phyloP scores from a whole-genome alignment of 768 basidiomycete species.

The Symmetrospora coprosmae region DNA sequence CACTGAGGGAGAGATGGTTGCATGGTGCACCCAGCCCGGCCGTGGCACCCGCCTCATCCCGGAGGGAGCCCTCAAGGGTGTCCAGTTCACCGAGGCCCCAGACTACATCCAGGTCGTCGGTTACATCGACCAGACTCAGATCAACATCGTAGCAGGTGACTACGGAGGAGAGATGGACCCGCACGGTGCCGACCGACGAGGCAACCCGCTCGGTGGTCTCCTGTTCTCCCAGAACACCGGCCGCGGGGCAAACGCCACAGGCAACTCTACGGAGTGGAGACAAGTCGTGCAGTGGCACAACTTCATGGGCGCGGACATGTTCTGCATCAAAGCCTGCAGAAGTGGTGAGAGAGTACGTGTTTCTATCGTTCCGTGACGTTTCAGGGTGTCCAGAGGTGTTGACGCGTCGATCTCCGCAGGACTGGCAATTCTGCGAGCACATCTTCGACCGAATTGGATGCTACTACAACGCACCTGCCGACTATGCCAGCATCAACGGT shows the following conservation, averaged over 20 bases:
- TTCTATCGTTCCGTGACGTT: too few species aligned
- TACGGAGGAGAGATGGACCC: conserved; percentile 57
- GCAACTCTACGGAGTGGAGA: conserved; percentile 39
- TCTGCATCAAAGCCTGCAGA: conserved; percentile 34
- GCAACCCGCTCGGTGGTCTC: conserved; percentile 49
- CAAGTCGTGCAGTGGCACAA: conserved; percentile 57
- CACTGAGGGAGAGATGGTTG: conserved; percentile 53
- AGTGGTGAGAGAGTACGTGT: conserved; percentile 18
- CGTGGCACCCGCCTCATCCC: conserved; percentile 33
- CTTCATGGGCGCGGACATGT: conserved; percentile 33
- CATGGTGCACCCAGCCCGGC: conserved; percentile 55
- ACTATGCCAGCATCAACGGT: conserved; percentile 44
- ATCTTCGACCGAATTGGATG: conserved; percentile 50
- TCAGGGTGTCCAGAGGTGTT: too few species aligned
- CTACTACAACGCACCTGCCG: conserved; percentile 54
- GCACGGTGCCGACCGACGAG: conserved; percentile 44
- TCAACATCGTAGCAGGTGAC: conserved; percentile 53
- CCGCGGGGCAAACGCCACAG: conserved; percentile 39
- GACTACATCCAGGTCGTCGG: conserved; percentile 39
- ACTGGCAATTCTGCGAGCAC: conserved; percentile 49
- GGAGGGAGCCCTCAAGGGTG: conserved; percentile 29
- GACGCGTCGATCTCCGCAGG: too few species aligned
- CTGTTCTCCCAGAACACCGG: conserved; percentile 45
- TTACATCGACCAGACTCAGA: conserved; percentile 46
- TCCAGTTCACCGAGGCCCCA: conserved; percentile 31